phyloP scores from a whole-genome alignment of 345 rosid species.

The Eucalyptus sp. region DNA sequence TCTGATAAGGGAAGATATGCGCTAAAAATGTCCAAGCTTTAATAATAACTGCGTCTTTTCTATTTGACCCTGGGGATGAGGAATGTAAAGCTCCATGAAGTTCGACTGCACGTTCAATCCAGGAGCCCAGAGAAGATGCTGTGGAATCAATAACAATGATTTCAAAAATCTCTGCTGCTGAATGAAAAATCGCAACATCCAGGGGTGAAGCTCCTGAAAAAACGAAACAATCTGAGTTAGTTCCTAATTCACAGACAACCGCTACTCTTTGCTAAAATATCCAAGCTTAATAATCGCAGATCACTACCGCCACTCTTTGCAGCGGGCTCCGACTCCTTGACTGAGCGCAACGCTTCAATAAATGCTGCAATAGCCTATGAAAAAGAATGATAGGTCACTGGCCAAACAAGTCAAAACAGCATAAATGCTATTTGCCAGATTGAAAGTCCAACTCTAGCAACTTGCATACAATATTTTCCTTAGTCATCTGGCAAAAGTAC shows the following conservation, averaged over 20 bases:
- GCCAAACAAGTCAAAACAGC: not conserved
- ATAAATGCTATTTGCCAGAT: not conserved
- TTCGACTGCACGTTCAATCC: conserved; percentile 80
- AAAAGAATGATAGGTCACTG: not conserved
- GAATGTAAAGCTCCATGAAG: conserved; percentile 82
- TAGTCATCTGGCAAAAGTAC: not conserved
- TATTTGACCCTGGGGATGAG: conserved; percentile 83
- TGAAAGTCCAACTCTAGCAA: not conserved
- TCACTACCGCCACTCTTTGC: conserved; percentile 46
- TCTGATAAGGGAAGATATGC: too few species aligned
- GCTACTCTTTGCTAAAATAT: not conserved
- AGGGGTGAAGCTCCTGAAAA: conserved; percentile 74
- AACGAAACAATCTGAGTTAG: not conserved
- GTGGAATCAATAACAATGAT: conserved; percentile 79
- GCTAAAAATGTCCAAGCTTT: too few species aligned
- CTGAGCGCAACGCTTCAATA: conserved; percentile 79
- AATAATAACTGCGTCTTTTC: conserved; percentile 44
- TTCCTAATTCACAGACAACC: conserved; percentile 7
- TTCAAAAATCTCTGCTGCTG: conserved; percentile 94
- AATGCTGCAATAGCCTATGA: conserved; percentile 54
- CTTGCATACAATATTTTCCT: not conserved
- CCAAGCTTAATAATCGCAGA: conserved; percentile 1
- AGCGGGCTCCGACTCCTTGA: conserved; percentile 61
- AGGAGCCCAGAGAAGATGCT: conserved; percentile 68
- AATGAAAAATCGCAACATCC: conserved; percentile 84